These are phyloP conservation scores for Mimosa pudica DNA, from an alignment of 306 rosid genomes.

Conservation along the genomic window DNA sequence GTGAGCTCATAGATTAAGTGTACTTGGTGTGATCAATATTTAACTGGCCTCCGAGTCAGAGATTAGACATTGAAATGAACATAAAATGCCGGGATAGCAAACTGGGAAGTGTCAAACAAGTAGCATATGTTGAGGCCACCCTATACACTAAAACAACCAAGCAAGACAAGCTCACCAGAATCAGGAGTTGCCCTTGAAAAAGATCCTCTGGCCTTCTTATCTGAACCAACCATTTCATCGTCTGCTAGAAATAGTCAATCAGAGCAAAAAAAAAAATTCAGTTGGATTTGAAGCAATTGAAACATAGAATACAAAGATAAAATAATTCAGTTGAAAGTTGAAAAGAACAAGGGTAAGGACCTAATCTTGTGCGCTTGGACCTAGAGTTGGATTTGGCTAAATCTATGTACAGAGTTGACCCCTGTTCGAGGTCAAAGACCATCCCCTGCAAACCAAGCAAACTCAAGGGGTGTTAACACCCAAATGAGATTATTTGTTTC, in stretches of 20 bases:
- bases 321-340: neutral
- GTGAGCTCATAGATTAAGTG: constrained; percentile 91
- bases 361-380: constrained; percentile 79
- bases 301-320: neutral
- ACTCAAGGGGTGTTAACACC: constrained; percentile 24
- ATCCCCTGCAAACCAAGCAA: constrained; percentile 68
- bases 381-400: constrained; percentile 94
- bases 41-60: constrained; percentile 55
- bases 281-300: constrained; percentile 24
- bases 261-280: constrained; percentile 24
- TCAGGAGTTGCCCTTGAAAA: constrained; percentile 63
- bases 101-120: constrained; percentile 25
- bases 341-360: constrained; percentile 29
- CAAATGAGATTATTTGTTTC: constrained; percentile 18
- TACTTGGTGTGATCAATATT: constrained; percentile 68
- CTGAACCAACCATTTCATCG: constrained; percentile 68
- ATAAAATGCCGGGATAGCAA: constrained; percentile 19
- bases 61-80: constrained; percentile 30
- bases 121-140: constrained; percentile 16
- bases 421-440: constrained; percentile 97
- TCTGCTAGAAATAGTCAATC: constrained; percentile 51
- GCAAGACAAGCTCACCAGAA: constrained; percentile 62
- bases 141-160: constrained; percentile 18
- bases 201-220: constrained; percentile 82
- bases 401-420: constrained; percentile 80